Percentiles rank a stretch among this genome's conserved stretches.
Conservation (phyloP, 192 early-diverging fungal species). For the Gamsiella multidivaricata region DNA sequence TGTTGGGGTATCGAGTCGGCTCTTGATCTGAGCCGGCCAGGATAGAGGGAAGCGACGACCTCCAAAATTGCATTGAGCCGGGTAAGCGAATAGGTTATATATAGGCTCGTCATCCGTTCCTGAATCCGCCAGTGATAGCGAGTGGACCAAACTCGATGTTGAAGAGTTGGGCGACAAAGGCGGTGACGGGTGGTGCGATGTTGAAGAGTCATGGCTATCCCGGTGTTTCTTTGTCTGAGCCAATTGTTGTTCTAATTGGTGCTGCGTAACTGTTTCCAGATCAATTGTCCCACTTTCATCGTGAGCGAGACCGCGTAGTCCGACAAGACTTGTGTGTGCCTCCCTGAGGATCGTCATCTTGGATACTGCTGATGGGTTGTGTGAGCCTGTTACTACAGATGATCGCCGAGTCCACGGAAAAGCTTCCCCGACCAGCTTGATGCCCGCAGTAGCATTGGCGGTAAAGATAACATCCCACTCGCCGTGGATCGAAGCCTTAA, state of each 20-base stretch:
- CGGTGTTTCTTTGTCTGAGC: not conserved
- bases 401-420: conserved; percentile 64
- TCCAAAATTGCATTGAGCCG: conserved; percentile 89
- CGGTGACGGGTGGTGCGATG: conserved; percentile 35
- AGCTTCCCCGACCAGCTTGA: conserved; percentile 79
- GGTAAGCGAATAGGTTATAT: conserved; percentile 76
- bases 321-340: conserved; percentile 82
- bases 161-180: conserved; percentile 30
- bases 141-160: not conserved
- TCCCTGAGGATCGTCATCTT: conserved; percentile 71
- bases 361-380: conserved; percentile 6
- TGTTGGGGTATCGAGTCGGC: conserved; percentile 24
- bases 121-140: too few species aligned
- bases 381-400: not conserved
- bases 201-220: not conserved
- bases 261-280: conserved; percentile 19
- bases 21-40: conserved; percentile 62
- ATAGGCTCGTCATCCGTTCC: not conserved
- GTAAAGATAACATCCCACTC: conserved; percentile 82
- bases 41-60: conserved; percentile 76
- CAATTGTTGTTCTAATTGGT: conserved; percentile 27
- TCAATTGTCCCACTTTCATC: conserved; percentile 39
- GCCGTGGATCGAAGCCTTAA: conserved; percentile 64
- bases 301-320: conserved; percentile 69
- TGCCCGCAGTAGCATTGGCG: conserved; percentile 79